Percentiles rank a stretch among this genome's conserved stretches.
These are phyloP conservation scores for Galerina marginata DNA, from an alignment of 768 basidiomycete genomes.

Conservation along the genomic window DNA sequence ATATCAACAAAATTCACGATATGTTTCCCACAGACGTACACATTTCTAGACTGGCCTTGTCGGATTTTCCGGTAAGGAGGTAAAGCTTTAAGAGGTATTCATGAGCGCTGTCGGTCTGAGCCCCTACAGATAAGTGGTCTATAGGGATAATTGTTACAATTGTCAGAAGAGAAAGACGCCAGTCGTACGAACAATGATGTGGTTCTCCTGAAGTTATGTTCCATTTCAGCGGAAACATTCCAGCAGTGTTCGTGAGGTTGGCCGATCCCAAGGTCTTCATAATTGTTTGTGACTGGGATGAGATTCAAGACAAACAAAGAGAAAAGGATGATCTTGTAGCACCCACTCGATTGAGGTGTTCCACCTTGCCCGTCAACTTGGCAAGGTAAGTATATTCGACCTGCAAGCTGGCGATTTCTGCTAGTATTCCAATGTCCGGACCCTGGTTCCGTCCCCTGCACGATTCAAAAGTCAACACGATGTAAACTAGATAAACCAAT, in stretches of 20 bases:
- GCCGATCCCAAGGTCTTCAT: constrained; percentile 53
- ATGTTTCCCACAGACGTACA: constrained; percentile 49
- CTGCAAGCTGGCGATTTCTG: constrained; percentile 84
- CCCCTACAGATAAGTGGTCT: constrained; percentile 65
- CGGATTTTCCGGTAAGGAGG: constrained; percentile 66
- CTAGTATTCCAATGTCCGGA: constrained; percentile 51
- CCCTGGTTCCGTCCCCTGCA: constrained; percentile 27
- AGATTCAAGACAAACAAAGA: background rate
- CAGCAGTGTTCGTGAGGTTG: constrained; percentile 51
- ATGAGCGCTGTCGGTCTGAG: constrained; percentile 73
- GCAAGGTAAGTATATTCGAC: constrained; percentile 87
- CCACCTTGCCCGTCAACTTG: constrained; percentile 72
- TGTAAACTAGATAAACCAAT: background rate
- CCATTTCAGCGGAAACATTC: constrained; percentile 72
- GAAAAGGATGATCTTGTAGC: background rate
- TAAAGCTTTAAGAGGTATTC: constrained; percentile 82
- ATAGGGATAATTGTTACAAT: constrained; percentile 5
- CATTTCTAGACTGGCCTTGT: constrained; percentile 65
- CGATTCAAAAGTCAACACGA: background rate
- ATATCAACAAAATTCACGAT: background rate
- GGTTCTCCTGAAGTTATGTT: constrained; percentile 53
- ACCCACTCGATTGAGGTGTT: constrained; percentile 62
- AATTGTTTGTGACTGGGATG: constrained; percentile 37
- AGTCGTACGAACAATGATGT: constrained; percentile 45
- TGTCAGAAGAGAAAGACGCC: background rate